These are phyloP conservation scores for Diaporthe caulivora DNA, from an alignment of 2,329 filamentous ascomycete species.

Conservation along the genomic window DNA sequence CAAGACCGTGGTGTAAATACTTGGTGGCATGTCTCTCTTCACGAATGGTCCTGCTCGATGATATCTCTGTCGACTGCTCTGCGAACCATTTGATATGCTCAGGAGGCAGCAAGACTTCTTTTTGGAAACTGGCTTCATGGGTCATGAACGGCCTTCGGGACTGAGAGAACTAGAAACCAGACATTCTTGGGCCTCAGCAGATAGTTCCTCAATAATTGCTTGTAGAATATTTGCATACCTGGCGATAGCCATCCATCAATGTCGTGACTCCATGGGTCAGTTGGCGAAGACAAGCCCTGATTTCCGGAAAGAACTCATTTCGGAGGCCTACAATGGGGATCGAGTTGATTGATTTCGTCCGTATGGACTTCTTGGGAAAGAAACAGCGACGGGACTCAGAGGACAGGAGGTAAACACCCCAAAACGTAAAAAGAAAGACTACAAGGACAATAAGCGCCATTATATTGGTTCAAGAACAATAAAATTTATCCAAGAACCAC, in stretches of 20 bases:
- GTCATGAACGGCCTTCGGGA: background rate
- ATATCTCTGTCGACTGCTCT: background rate
- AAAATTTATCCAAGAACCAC: too few species aligned
- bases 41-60: background rate
- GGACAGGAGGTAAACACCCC: too few species aligned
- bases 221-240: background rate
- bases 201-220: background rate
- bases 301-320: background rate
- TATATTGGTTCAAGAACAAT: too few species aligned
- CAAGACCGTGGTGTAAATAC: background rate
- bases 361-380: too few species aligned
- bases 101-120: background rate
- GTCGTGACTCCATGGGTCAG: background rate
- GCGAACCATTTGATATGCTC: background rate
- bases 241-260: background rate
- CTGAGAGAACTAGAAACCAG: background rate
- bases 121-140: background rate
- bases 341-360: too few species aligned
- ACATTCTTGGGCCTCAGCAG: background rate
- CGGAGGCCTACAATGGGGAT: background rate
- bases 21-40: background rate
- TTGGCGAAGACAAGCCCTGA: background rate
- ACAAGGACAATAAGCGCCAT: too few species aligned
- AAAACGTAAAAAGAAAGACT: too few species aligned
- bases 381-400: too few species aligned